phyloP scores from a whole-genome alignment of 179 eudicot species.

The Dionaea muscipula region DNA sequence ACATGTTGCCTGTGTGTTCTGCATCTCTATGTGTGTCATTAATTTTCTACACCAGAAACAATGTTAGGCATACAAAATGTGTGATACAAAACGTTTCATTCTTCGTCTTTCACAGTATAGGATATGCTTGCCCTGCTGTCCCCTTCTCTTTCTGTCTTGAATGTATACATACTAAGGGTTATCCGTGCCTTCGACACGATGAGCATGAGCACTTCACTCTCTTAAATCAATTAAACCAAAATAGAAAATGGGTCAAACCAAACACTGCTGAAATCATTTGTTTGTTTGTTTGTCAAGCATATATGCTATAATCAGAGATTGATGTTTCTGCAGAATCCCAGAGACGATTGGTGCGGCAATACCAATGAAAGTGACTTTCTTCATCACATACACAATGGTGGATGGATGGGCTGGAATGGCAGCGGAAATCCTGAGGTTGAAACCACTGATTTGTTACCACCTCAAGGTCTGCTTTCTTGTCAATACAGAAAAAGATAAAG shows the following conservation, averaged over 20 bases:
- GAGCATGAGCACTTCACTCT: no score
- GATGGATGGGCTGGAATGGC: slow-evolving; percentile 48
- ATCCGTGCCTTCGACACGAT: no score
- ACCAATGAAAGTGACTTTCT: slow-evolving; percentile 44
- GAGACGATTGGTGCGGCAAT: slow-evolving; percentile 30
- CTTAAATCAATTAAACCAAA: no score
- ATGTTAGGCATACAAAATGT: no score
- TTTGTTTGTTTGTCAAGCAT: no score
- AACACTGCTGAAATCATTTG: no score
- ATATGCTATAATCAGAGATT: neutral
- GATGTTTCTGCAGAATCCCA: slow-evolving; percentile 22
- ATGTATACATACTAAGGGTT: no score
- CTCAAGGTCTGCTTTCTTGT: slow-evolving; percentile 27
- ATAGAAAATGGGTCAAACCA: no score
- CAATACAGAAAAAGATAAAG: slow-evolving; percentile 35
- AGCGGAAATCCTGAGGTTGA: slow-evolving; percentile 30
- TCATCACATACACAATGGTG: slow-evolving; percentile 36
- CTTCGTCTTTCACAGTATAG: no score
- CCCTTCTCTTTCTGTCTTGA: no score
- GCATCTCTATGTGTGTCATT: neutral
- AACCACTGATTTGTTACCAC: slow-evolving; percentile 26
- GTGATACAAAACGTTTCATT: neutral
- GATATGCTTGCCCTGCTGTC: no score
- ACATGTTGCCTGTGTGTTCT: neutral
- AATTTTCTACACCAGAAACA: neutral